Percentiles rank a stretch among this genome's conserved stretches.
phyloP scores from a whole-genome alignment of 805 yeast species.

The Jamesozyma piceae region DNA sequence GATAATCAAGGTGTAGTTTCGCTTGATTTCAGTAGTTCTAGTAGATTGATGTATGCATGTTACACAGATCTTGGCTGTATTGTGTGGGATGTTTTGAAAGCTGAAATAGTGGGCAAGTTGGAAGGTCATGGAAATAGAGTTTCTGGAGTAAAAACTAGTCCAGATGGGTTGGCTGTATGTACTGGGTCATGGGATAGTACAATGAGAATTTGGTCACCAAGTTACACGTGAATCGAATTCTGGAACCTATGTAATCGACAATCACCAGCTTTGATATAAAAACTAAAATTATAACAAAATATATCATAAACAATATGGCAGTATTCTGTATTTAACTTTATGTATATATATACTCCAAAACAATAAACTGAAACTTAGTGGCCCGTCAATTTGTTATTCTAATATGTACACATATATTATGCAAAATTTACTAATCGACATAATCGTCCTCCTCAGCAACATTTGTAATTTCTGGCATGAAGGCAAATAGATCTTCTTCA shows the following conservation, averaged over 20 bases:
- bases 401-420: no score
- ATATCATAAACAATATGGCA: no score
- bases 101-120: slow-evolving; percentile 53
- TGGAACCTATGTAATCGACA: no score
- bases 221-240: slow-evolving; percentile 10
- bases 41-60: slow-evolving; percentile 64
- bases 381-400: no score
- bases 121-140: slow-evolving; percentile 58
- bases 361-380: no score
- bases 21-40: slow-evolving; percentile 63
- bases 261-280: no score
- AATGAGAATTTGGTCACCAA: slow-evolving; percentile 55
- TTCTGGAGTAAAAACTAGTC: slow-evolving; percentile 54
- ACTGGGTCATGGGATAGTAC: slow-evolving; percentile 79
- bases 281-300: no score
- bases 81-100: slow-evolving; percentile 67
- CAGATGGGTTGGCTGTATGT: slow-evolving; percentile 67
- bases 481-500: not conserved
- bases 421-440: not conserved
- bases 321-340: no score
- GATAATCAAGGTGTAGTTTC: slow-evolving; percentile 66
- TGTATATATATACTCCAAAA: no score
- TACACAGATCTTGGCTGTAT: slow-evolving; percentile 68
- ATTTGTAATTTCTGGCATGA: not conserved
- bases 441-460: not conserved